Conservation (phyloP, 371 early-diverging fungal genomes). For the Chytridium lagenaria region DNA sequence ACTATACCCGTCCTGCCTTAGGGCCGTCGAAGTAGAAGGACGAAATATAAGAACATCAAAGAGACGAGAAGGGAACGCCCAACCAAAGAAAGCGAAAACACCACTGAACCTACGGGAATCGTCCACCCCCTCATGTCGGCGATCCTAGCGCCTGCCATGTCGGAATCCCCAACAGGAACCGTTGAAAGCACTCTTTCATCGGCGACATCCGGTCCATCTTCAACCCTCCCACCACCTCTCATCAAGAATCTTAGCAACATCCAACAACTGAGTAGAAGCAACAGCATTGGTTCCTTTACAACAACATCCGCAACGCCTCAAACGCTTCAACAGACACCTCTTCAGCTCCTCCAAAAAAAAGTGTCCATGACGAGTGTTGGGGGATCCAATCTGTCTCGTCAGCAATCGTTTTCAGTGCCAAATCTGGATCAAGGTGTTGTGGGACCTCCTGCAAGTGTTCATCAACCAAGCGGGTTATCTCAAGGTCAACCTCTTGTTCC, state of each 20-base stretch:
- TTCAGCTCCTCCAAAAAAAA: slow-evolving; percentile 3
- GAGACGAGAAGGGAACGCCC: no score
- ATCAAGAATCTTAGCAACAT: not conserved
- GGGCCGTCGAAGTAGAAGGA: no score
- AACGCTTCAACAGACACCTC: not conserved
- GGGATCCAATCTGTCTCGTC: not conserved
- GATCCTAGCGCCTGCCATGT: not conserved
- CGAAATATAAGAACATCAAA: no score
- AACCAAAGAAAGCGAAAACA: no score
- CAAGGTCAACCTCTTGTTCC: not conserved
- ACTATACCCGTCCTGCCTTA: no score
- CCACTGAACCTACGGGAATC: no score
- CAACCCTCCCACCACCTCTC: not conserved
- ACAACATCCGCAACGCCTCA: not conserved
- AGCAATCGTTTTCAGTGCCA: slow-evolving; percentile 17
- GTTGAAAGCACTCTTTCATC: not conserved
- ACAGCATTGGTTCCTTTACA: slow-evolving; percentile 7
- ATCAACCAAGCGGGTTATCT: not conserved
- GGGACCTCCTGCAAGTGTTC: not conserved
- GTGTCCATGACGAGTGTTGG: not conserved
- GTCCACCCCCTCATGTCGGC: not conserved
- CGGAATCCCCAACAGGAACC: not conserved
- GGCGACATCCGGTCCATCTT: not conserved
- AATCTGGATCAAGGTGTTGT: not conserved
- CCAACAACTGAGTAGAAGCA: slow-evolving; percentile 9